phyloP scores from a whole-genome alignment of 805 yeast genomes.

The Lipomyces mesembrius region DNA sequence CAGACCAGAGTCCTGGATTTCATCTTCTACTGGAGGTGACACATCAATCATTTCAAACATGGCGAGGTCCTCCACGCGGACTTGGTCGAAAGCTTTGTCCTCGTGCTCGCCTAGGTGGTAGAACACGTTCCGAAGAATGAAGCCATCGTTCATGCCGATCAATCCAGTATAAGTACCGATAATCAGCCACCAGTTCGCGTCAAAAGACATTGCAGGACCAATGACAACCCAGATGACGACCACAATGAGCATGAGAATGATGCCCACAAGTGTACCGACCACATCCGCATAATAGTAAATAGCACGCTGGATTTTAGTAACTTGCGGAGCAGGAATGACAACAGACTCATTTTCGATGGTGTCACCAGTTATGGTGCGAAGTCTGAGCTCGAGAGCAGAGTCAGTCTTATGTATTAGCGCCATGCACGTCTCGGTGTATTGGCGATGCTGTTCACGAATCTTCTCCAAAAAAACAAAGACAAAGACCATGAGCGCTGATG shows the following conservation, averaged over 20 bases:
- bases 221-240: slow-evolving; percentile 49
- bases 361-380: slow-evolving; percentile 11
- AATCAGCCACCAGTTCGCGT: slow-evolving; percentile 53
- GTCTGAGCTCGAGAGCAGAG: slow-evolving; percentile 14
- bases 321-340: slow-evolving; percentile 40
- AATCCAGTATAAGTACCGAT: slow-evolving; percentile 55
- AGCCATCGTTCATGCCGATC: slow-evolving; percentile 53
- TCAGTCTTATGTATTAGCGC: not conserved
- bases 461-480: slow-evolving; percentile 50
- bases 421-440: slow-evolving; percentile 37
- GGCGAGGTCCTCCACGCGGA: slow-evolving; percentile 46
- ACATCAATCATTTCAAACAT: slow-evolving; percentile 41
- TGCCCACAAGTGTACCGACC: slow-evolving; percentile 52
- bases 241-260: slow-evolving; percentile 45
- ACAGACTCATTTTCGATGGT: slow-evolving; percentile 22
- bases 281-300: slow-evolving; percentile 52
- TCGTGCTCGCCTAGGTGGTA: slow-evolving; percentile 41
- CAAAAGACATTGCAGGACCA: slow-evolving; percentile 49
- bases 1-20: too few species aligned
- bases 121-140: slow-evolving; percentile 50
- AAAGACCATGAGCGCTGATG: slow-evolving; percentile 48
- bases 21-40: not conserved
- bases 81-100: slow-evolving; percentile 39
- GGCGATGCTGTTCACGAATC: slow-evolving; percentile 49
- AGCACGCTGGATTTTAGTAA: slow-evolving; percentile 37